Percentiles rank a stretch among this genome's conserved stretches.
Conservation (phyloP, 129 eudicot genomes). For the Smallanthus sonchifolius region DNA sequence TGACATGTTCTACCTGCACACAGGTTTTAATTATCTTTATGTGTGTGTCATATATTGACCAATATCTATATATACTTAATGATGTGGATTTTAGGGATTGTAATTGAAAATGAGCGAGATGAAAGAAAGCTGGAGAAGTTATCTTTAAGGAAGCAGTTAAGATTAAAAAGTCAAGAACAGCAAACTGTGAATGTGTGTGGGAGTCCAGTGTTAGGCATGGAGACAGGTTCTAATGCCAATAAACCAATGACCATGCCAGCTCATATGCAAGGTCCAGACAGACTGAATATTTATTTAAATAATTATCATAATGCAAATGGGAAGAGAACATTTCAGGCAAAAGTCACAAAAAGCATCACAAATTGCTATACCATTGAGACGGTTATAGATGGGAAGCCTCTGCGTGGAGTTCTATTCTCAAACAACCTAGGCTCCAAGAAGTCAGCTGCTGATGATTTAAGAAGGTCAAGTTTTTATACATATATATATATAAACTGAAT, state of each 20-base stretch:
- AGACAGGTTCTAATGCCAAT: constrained; percentile 33
- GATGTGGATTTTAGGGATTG: constrained; percentile 53
- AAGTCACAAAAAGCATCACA: constrained; percentile 55
- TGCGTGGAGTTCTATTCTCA: constrained; percentile 83
- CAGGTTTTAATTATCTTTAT: constrained; percentile 45
- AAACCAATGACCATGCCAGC: constrained; percentile 36
- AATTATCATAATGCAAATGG: constrained; percentile 61
- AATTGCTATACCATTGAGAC: constrained; percentile 86
- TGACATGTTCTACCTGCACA: constrained; percentile 81
- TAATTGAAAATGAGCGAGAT: constrained; percentile 59
- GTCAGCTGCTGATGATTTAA: constrained; percentile 38
- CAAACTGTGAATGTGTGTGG: constrained; percentile 32
- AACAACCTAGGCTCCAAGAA: constrained; percentile 34
- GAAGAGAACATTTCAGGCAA: constrained; percentile 86
- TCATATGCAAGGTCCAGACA: constrained; percentile 39
- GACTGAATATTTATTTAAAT: constrained; percentile 44
- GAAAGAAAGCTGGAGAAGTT: constrained; percentile 76
- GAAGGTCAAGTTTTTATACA: constrained; percentile 36
- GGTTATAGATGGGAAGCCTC: constrained; percentile 83
- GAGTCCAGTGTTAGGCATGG: constrained; percentile 38
- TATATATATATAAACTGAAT: not conserved
- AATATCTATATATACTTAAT: not conserved
- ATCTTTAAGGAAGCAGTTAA: constrained; percentile 82
- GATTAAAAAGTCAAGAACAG: constrained; percentile 78
- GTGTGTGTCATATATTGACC: not conserved